Conservation (phyloP, 2,329 filamentous ascomycete species). For the Fusarium solani-melongenae region DNA sequence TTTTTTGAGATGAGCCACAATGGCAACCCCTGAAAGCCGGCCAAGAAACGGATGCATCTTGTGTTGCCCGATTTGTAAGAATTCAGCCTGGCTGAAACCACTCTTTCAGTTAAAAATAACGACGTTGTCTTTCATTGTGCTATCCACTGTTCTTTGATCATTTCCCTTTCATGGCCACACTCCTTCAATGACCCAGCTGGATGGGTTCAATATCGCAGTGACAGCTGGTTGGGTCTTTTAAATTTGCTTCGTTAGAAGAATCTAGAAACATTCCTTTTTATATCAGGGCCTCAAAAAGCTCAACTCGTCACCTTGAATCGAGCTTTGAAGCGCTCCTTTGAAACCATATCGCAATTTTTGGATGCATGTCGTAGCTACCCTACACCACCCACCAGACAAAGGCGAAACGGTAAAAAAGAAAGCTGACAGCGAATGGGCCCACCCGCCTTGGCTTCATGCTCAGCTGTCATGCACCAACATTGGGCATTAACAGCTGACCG, state of each 20-base stretch:
- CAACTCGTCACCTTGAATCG: neutral
- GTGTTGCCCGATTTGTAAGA: neutral
- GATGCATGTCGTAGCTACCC: neutral
- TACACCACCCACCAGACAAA: neutral
- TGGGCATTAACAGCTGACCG: neutral
- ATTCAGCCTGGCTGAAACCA: neutral
- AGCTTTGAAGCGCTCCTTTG: neutral
- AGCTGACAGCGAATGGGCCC: neutral
- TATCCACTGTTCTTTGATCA: neutral
- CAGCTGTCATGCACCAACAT: neutral
- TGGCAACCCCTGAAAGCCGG: neutral
- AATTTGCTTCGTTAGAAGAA: neutral
- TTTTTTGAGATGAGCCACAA: neutral
- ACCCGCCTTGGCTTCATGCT: neutral
- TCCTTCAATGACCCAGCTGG: too few species aligned
- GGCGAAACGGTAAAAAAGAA: neutral
- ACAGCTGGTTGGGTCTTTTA: neutral
- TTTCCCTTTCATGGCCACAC: neutral
- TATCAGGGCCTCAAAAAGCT: neutral
- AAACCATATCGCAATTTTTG: neutral
- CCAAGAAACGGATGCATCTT: neutral
- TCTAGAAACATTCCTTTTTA: neutral
- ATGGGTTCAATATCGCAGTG: too few species aligned
- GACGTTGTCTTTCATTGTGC: neutral
- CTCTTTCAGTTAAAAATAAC: neutral